Evolutionary conservation across 2,329 filamentous ascomycete species (phyloP), one percentile per base, ranked within the genome.

Genomic region (Penicillium sp.): DNA sequence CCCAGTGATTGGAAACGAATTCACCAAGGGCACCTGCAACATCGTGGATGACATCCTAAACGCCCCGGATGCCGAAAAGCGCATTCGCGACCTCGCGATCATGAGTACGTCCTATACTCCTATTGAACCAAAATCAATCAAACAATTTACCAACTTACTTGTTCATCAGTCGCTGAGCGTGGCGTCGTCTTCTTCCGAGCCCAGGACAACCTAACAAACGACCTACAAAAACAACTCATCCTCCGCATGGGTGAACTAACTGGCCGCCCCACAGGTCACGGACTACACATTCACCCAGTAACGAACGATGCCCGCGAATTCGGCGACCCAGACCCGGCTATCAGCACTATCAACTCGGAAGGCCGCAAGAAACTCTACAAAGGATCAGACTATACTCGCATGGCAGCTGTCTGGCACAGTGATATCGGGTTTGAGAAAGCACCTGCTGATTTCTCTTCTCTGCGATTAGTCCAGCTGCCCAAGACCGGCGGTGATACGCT

Each of bases 131-230:
- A 42, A 22, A 3, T 4, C 1, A 42, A 13, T n/a, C n/a, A 26
- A 4, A 1, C 4, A 1, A 16, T 1, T 52, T 1, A 19, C 1
- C 27, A 11, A 19, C 4, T 5, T 16, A 29, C 9, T 14, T 49
- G 19, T 45, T 6, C n/a, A 3, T 6, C 52, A 79, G 79, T 82
- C 46, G 81, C 79, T 9, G 74, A 80, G 58, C 74, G 79, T 14
- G 79, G 80, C 13, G 79, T 82, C 3, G 75, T 81, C 29, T 82
- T 82, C 67, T 81, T 82, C 68, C 77, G 79, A 31, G 74, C 74
- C 33, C 80, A 82, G 60, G 70, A 78, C 59, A 73, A 76, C 50
- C 70, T 82, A 21, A 76, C 71, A 27, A 76, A 80, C 29, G 73
- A 79, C 4, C 73, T 79, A 11, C 80, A 83, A 61, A 84, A 84